Conservation (phyloP, 2,329 filamentous ascomycete genomes). For the Aspergillus sojae region DNA sequence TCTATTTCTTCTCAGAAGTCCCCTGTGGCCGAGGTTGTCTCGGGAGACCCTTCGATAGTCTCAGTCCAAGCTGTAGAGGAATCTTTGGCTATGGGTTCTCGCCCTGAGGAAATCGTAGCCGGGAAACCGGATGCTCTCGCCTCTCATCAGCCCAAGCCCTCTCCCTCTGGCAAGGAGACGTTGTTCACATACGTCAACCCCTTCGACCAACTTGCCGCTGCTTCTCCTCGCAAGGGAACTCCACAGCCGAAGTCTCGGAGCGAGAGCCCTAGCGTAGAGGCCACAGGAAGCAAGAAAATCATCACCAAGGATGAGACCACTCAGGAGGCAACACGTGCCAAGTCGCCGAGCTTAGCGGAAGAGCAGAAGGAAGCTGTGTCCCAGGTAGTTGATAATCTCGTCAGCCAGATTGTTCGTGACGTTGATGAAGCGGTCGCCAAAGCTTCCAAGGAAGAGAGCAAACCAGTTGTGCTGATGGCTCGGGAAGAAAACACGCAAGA, state of each 20-base stretch:
- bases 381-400: slow-evolving; percentile 69
- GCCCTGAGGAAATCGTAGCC: slow-evolving; percentile 19
- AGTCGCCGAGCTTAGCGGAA: slow-evolving; percentile 31
- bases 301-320: slow-evolving; percentile 25
- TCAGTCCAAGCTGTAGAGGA: slow-evolving; percentile 20
- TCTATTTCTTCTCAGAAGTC: slow-evolving; percentile 40
- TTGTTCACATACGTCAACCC: slow-evolving; percentile 74
- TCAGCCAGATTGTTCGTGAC: slow-evolving; percentile 60
- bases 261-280: slow-evolving; percentile 43
- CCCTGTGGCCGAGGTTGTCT: slow-evolving; percentile 25
- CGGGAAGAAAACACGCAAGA: slow-evolving; percentile 41
- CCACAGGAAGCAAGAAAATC: slow-evolving; percentile 25
- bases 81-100: slow-evolving; percentile 12
- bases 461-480: slow-evolving; percentile 28
- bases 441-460: slow-evolving; percentile 56
- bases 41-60: slow-evolving; percentile 7
- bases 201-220: slow-evolving; percentile 69
- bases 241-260: slow-evolving; percentile 50
- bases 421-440: slow-evolving; percentile 68
- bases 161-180: slow-evolving; percentile 40
- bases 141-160: slow-evolving; percentile 32
- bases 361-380: slow-evolving; percentile 67
- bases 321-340: slow-evolving; percentile 17
- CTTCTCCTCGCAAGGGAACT: slow-evolving; percentile 63
- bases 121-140: slow-evolving; percentile 42